Base-by-base conservation (phyloP, 306 rosid genomes). In the Macrotyloma uniflorum region DNA sequence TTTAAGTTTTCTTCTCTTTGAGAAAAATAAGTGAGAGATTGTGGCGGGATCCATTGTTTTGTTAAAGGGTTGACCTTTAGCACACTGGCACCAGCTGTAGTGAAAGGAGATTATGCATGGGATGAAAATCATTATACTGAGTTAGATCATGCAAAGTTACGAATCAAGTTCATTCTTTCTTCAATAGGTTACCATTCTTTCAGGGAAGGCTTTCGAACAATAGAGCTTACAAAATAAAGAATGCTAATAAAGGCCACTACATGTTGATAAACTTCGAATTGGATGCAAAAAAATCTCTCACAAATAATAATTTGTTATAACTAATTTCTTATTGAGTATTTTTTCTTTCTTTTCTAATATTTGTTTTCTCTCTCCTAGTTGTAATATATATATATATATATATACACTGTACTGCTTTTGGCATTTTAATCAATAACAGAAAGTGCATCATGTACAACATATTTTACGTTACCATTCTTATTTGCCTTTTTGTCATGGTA, bases 221-320 rank as follows among this genome's bases (percentile, higher is more conserved):
- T 23, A 67, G 68, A 28, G 93, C 97, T 15, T 94, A 92, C 93
- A 86, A 85, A 79, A 90, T 94, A 84, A 62, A 89, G 85, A 94
- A 94, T 72, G 97, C 97, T 0, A 87, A 75, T 20, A 86, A 82
- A 1, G 98, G 95, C 3, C 91, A 90, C 82, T 89, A 92, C 76
- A 72, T 91, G 4, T 70, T 92, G 90, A 92, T 94, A 93, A 94
- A 94, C 84, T 87, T 94, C 13, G 98, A 92, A 92, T 50, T 95
- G 70, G 97, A 90, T n/a, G 91, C 95, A 24, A 89, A 87, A 80
- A n/a, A n/a, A n/a, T n/a, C n/a, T n/a, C n/a, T n/a, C n/a, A n/a
- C n/a, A n/a, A n/a, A n/a, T n/a, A n/a, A n/a, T n/a, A n/a, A n/a
- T n/a, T n/a, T n/a, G n/a, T n/a, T n/a, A n/a, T n/a, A n/a, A n/a